These are phyloP conservation scores for Xylaria cubensis DNA, from an alignment of 495 filamentous ascomycete genomes.

Conservation along the genomic window DNA sequence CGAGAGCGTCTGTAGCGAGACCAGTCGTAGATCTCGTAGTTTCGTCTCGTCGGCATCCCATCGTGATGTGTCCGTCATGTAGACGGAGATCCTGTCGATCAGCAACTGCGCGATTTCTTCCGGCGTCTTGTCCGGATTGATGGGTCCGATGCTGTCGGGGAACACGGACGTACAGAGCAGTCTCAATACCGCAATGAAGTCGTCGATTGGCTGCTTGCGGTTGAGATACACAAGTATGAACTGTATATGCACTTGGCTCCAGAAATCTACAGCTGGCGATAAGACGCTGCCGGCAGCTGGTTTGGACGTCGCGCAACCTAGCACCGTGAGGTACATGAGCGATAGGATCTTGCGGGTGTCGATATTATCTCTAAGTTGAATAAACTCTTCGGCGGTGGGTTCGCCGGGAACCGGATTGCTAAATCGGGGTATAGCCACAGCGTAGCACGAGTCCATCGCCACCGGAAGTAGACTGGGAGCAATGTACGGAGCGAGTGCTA, in stretches of 20 bases:
- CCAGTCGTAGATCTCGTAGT: slow-evolving; percentile 42
- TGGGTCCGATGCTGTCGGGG: slow-evolving; percentile 52
- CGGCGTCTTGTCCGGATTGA: slow-evolving; percentile 43
- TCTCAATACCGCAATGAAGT: slow-evolving; percentile 48
- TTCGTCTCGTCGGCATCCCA: slow-evolving; percentile 45
- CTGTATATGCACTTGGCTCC: slow-evolving; percentile 54
- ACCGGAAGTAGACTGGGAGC: slow-evolving; percentile 50
- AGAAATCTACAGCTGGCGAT: slow-evolving; percentile 47
- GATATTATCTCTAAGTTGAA: slow-evolving; percentile 39
- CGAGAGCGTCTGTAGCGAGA: slow-evolving; percentile 45
- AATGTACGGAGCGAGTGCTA: slow-evolving; percentile 50
- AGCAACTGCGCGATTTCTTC: slow-evolving; percentile 43
- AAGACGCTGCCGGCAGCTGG: slow-evolving; percentile 30
- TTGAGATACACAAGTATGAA: slow-evolving; percentile 53
- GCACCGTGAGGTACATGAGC: slow-evolving; percentile 47
- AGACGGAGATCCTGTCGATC: slow-evolving; percentile 50
- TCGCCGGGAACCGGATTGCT: slow-evolving; percentile 35
- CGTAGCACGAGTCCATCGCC: slow-evolving; percentile 44
- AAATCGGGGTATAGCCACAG: slow-evolving; percentile 42
- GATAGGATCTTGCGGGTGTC: slow-evolving; percentile 49
- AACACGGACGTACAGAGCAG: slow-evolving; percentile 52
- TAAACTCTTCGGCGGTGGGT: slow-evolving; percentile 34
- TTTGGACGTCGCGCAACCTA: slow-evolving; percentile 45
- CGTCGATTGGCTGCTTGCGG: slow-evolving; percentile 51
- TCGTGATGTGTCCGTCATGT: slow-evolving; percentile 46